These are phyloP conservation scores for Flaveria brownii DNA, from an alignment of 129 eudicot genomes.

Conservation along the genomic window DNA sequence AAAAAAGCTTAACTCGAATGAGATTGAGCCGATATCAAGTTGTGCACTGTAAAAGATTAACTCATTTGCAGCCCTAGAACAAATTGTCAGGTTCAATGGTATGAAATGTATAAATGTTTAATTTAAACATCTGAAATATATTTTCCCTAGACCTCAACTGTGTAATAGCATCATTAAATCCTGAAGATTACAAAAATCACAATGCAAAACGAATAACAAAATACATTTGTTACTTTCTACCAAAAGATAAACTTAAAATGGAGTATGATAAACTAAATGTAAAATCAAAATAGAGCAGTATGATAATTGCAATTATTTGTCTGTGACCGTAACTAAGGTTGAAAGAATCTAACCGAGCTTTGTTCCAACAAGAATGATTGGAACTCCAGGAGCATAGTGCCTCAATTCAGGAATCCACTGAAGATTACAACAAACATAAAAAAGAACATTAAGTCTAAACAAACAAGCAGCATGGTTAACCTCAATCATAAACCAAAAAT, in stretches of 20 bases:
- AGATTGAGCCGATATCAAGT: no score
- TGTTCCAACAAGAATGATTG: background rate
- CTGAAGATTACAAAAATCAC: background rate
- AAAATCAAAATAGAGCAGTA: background rate
- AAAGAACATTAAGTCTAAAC: background rate
- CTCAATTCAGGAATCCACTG: constrained; percentile 3
- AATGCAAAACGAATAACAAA: background rate
- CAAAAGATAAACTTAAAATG: background rate
- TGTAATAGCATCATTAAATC: background rate
- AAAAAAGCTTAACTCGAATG: no score
- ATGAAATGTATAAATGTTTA: background rate
- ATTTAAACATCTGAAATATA: background rate
- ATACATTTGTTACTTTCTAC: background rate
- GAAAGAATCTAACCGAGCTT: background rate
- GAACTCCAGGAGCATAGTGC: background rate
- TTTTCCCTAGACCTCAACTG: background rate
- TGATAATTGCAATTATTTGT: background rate
- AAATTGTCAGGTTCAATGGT: background rate
- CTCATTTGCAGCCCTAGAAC: background rate
- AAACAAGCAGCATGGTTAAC: background rate
- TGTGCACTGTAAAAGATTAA: no score
- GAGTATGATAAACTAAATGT: background rate
- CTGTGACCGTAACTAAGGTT: background rate
- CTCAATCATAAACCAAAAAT: background rate
- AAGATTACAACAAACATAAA: background rate